Evolutionary conservation across 192 early-diverging fungal species (phyloP).

Genomic region (Coemansia aciculifera): DNA sequence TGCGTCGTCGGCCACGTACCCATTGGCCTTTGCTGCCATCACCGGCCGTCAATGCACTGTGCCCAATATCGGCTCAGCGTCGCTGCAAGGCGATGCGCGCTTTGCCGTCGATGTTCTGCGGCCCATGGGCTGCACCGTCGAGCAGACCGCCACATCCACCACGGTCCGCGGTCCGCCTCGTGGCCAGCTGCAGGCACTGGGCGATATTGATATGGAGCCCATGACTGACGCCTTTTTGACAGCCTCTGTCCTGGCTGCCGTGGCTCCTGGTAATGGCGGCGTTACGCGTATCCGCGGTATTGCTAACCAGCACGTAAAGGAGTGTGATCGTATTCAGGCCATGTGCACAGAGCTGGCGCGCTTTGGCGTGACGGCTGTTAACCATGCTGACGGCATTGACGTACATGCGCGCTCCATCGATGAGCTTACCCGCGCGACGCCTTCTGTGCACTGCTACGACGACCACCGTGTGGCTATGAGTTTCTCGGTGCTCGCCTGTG

Average conservation of each 20-base stretch:
- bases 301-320: conserved; percentile 97
- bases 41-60: conserved; percentile 87
- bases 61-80: conserved; percentile 89
- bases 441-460: conserved; percentile 88
- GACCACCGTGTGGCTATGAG: conserved; percentile 99
- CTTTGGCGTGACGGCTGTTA: conserved; percentile 82
- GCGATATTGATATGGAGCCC: conserved; percentile 92
- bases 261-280: conserved; percentile 63
- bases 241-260: conserved; percentile 87
- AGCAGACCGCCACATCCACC: conserved; percentile 85
- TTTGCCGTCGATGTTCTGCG: conserved; percentile 88
- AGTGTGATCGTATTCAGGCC: conserved; percentile 95
- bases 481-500: conserved; percentile 81
- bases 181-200: conserved; percentile 68
- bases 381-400: conserved; percentile 89
- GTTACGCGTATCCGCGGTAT: conserved; percentile 90
- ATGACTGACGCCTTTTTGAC: conserved; percentile 99
- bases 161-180: conserved; percentile 84
- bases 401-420: conserved; percentile 67
- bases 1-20: conserved; percentile 96
- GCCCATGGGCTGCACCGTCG: conserved; percentile 91
- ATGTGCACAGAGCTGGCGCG: conserved; percentile 91
- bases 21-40: conserved; percentile 94
- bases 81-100: conserved; percentile 88
- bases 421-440: conserved; percentile 55